Evolutionary conservation across 202 grass and related monocot genomes (phyloP).

Genomic region (Eragrostis tef): DNA sequence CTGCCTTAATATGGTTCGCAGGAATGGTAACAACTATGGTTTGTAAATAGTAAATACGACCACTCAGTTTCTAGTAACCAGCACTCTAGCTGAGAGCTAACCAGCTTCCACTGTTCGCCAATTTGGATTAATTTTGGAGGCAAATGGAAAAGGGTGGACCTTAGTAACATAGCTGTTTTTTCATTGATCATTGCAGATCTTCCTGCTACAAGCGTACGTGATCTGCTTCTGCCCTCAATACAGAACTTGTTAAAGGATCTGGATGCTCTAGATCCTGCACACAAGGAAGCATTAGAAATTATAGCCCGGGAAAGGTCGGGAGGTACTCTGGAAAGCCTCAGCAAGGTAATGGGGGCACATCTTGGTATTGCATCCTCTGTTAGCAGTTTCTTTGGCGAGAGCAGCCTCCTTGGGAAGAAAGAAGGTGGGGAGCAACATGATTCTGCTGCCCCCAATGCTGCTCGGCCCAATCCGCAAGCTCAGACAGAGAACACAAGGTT

Average conservation of each 20-base stretch:
- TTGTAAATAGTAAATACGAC: not conserved
- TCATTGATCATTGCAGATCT: conserved; percentile 64
- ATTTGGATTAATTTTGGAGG: conserved; percentile 4
- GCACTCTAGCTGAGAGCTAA: not conserved
- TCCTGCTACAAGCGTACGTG: conserved; percentile 65
- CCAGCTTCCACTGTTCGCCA: conserved; percentile 12
- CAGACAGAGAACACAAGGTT: conserved; percentile 76
- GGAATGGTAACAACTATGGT: conserved; percentile 9
- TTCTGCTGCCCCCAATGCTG: conserved; percentile 14
- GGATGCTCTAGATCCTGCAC: conserved; percentile 87
- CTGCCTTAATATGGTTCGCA: not conserved
- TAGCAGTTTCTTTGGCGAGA: conserved; percentile 86
- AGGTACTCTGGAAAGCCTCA: conserved; percentile 75
- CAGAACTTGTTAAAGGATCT: conserved; percentile 85
- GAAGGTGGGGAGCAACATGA: conserved; percentile 57
- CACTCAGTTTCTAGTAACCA: not conserved
- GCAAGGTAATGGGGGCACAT: conserved; percentile 92
- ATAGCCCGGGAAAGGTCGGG: conserved; percentile 79
- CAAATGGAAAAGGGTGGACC: not conserved
- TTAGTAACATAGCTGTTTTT: not conserved
- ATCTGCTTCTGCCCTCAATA: conserved; percentile 83
- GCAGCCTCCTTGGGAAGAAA: conserved; percentile 78
- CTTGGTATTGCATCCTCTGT: conserved; percentile 84
- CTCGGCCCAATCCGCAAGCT: conserved; percentile 42
- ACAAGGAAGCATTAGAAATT: conserved; percentile 94